Conservation (phyloP, 257 asterid genomes). For the Fraxinus americana region DNA sequence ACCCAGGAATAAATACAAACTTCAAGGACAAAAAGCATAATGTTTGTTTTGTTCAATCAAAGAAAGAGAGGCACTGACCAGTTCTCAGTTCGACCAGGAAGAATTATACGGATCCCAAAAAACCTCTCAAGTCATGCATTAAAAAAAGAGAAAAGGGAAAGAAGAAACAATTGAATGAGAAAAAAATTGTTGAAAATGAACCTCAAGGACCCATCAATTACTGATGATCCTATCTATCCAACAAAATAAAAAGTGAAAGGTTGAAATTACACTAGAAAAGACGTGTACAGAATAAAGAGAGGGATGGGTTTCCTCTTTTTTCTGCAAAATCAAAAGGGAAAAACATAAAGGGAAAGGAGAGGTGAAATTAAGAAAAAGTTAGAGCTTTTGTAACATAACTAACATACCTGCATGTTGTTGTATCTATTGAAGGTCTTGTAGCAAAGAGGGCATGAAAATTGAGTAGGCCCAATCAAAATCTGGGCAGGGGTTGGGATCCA, state of each 20-base stretch:
- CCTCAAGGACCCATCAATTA: constrained; percentile 42
- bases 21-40: constrained; percentile 80
- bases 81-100: constrained; percentile 58
- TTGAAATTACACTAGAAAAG: constrained; percentile 53
- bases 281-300: constrained; percentile 37
- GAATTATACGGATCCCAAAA: constrained; percentile 71
- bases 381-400: constrained; percentile 7
- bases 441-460: constrained; percentile 68
- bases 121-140: constrained; percentile 35
- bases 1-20: constrained; percentile 46
- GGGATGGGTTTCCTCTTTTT: constrained; percentile 42
- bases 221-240: constrained; percentile 33
- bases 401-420: constrained; percentile 59
- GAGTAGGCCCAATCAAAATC: constrained; percentile 64
- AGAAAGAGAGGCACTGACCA: constrained; percentile 54
- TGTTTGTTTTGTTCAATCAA: constrained; percentile 70
- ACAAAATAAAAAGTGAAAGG: constrained; percentile 46
- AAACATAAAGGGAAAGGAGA: constrained; percentile 23
- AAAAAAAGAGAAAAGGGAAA: neutral
- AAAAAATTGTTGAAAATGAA: constrained; percentile 21
- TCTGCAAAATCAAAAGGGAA: constrained; percentile 36
- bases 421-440: constrained; percentile 62
- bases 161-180: constrained; percentile 5
- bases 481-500: constrained; percentile 68
- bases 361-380: constrained; percentile 14